Conservation (phyloP, 768 basidiomycete genomes). For the Lepiota venenata region DNA sequence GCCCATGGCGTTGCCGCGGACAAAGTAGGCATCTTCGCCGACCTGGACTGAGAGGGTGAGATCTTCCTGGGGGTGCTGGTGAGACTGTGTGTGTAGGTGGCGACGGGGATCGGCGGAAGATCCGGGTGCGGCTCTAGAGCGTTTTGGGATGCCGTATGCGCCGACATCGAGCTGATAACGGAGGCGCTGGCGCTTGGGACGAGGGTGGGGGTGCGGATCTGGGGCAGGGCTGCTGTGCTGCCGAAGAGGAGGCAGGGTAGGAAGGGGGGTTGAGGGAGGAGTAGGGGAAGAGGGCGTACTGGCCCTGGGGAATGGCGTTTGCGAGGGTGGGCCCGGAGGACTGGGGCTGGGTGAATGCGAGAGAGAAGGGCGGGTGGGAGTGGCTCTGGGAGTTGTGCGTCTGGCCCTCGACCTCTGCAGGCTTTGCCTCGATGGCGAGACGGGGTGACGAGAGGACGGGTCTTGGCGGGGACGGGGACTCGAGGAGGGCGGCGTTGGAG, state of each 20-base stretch:
- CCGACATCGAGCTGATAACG: constrained; percentile 63
- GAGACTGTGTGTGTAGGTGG: constrained; percentile 17
- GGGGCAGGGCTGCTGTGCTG: constrained; percentile 21
- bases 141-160: constrained; percentile 84
- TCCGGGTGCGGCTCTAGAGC: constrained; percentile 19
- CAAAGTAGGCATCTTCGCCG: constrained; percentile 91
- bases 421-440: constrained; percentile 16
- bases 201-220: constrained; percentile 22
- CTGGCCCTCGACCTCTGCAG: constrained; percentile 12
- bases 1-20: constrained; percentile 82
- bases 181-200: constrained; percentile 25
- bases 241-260: constrained; percentile 23
- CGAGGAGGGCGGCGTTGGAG: constrained; percentile 31
- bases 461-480: constrained; percentile 19
- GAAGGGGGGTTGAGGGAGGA: constrained; percentile 25
- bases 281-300: constrained; percentile 32
- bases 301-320: constrained; percentile 7
- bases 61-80: constrained; percentile 21
- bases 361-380: constrained; percentile 15
- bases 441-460: constrained; percentile 15
- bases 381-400: constrained; percentile 13
- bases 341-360: constrained; percentile 16
- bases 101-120: constrained; percentile 10
- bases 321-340: constrained; percentile 8
- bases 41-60: constrained; percentile 65